Evolutionary conservation across 257 asterid species (phyloP), one percentile per base, ranked within the genome.

Genomic region (Asclepias syriaca): DNA sequence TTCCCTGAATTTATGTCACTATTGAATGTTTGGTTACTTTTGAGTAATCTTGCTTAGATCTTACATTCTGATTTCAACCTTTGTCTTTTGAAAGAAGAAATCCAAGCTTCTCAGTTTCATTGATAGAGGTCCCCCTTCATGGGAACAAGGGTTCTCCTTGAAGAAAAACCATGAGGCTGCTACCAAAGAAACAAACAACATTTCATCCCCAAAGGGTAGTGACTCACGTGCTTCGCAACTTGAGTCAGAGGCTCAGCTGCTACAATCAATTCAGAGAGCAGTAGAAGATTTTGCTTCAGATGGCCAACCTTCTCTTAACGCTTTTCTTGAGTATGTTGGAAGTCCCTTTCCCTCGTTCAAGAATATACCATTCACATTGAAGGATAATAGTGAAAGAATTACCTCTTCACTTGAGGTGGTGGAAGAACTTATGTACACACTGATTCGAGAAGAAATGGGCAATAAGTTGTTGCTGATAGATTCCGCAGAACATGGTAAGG

Each of bases 91-190:
- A 74, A 74, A 81, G 74, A 81, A 95, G 99, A 92, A 87, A 95
- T 95, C 99, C 87, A 92, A 88, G 89, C 92, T 92, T 68, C 82
- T 86, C 74, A 87, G 92, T 82, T 80, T 88, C 74, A 84, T 85
- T 65, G 82, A 88, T 77, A 82, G 79, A 80, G 89, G 85, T 27
- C 90, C 96, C 71, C 92, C 89, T 60, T 74, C 90, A 61, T 95
- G 97, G 99, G 87, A 86, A 79, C 84, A 85, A 84, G 83, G 73
- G 81, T 75, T 72, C 77, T 84, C 77, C 55, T 84, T 83, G 19
- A 89, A 89, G 70, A 86, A 89, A 84, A 95, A 82, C 69, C 81
- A 74, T 24, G 81, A 82, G 71, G 77, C 75, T 67, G 54, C 65
- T 32, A 75, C 81, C 66, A 66, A 81, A 70, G 73, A 72, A 76